Evolutionary conservation across 345 rosid species (phyloP), one percentile per base, ranked within the genome.

Genomic region (Linum lewisii): DNA sequence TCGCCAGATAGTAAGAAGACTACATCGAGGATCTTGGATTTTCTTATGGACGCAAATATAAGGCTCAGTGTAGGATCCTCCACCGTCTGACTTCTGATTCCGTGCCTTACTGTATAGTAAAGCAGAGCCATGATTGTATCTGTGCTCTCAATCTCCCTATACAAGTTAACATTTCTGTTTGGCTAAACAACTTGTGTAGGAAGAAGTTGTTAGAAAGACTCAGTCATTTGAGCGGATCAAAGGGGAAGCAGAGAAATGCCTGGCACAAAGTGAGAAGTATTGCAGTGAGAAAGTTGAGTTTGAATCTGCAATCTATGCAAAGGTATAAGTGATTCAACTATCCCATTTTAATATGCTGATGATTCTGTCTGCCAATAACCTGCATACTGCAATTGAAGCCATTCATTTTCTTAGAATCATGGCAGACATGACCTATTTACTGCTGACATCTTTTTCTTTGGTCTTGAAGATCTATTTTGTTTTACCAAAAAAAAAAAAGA

Each of bases 1-100:
- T 77, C 81, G 1, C 64, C 81, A 14, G 84, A 83, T 65, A 38
- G 51, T 71, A 74, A 78, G 75, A 75, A 64, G 77, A 75, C 73
- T 42, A 84, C 80, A 1, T 64, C 81, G 0, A 89, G 59, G 42
- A 75, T 92, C 63, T 72, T 92, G 85, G 87, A 86, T 73, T 92
- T 88, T 64, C 91, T 92, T 25, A 75, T 84, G 97, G 89, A 86
- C 68, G 77, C 90, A 8, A 92, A 86, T 67, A 81, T 82, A 32
- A 84, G 79, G 60, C 93, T 88, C 23, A 84, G 95, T 66, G 98
- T 88, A 26, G 62, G 18, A 4, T 5, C 34, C 37, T 38, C 8
- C 16, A 20, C 50, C 5, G n/a, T 18, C 32, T 26, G 34, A 29
- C 5, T 32, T 18, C 32, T 26, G 34, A 29, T 29, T 29, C 4